A percentile compares a stretch with the other conserved stretches of the same genome.
Conservation (phyloP, 805 yeast genomes). For the Candida vaughaniae region DNA sequence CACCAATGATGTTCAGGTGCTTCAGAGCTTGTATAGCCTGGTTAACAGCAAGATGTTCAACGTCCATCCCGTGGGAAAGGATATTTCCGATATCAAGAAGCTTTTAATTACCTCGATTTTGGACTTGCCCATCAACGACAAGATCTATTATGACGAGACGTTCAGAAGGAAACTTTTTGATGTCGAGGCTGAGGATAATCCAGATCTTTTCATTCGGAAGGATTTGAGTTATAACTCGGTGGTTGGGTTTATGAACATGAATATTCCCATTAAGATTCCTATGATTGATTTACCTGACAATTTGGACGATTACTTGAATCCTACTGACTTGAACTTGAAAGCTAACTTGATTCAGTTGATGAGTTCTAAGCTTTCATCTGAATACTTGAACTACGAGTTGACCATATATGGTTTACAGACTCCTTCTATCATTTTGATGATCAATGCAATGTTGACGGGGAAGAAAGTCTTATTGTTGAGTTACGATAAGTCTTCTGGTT, state of each 20-base stretch:
- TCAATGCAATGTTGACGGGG: conserved; percentile 40
- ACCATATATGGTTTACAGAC: conserved; percentile 54
- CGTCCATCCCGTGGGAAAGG: conserved; percentile 12
- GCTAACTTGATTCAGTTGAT: conserved; percentile 34
- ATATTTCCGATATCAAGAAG: conserved; percentile 33
- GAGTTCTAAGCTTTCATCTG: conserved; percentile 34
- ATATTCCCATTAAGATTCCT: conserved; percentile 46
- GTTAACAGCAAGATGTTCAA: conserved; percentile 32
- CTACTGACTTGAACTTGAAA: conserved; percentile 44
- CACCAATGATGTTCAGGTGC: conserved; percentile 16
- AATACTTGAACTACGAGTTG: conserved; percentile 43
- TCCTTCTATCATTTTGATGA: conserved; percentile 41
- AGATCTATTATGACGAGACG: conserved; percentile 37
- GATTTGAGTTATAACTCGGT: conserved; percentile 43
- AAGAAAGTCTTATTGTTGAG: conserved; percentile 38
- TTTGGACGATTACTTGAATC: conserved; percentile 44
- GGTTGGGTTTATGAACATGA: conserved; percentile 38
- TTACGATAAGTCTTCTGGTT: conserved; percentile 39
- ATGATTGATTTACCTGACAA: conserved; percentile 40
- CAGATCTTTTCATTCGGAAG: conserved; percentile 40
- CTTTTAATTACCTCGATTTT: conserved; percentile 41
- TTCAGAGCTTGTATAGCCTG: conserved; percentile 29
- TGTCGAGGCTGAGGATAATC: conserved; percentile 26
- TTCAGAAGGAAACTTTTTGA: conserved; percentile 35
- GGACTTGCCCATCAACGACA: conserved; percentile 43